Percentiles rank a stretch among this genome's conserved stretches.
Evolutionary conservation across 2,329 filamentous ascomycete species (phyloP).

Genomic region (Talaromyces atroroseus): DNA sequence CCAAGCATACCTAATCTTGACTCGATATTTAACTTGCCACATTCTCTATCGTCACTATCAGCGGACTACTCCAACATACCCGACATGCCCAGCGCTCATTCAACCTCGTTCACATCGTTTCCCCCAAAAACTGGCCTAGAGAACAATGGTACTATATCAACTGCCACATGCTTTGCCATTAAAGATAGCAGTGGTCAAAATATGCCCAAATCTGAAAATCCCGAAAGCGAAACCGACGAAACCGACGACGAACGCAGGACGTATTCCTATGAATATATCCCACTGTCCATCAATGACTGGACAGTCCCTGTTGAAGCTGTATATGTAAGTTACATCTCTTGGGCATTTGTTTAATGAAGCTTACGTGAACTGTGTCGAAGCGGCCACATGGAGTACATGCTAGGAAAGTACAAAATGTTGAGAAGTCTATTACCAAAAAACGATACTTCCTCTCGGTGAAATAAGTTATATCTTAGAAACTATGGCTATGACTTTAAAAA

Average conservation of each 20-base stretch:
- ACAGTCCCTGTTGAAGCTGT: slow-evolving; percentile 13
- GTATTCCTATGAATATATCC: slow-evolving; percentile 13
- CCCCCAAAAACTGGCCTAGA: neutral
- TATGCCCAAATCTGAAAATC: neutral
- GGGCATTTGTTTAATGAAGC: neutral
- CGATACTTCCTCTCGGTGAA: slow-evolving; percentile 10
- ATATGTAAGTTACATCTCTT: slow-evolving; percentile 5
- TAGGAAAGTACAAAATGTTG: slow-evolving; percentile 2
- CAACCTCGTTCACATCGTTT: neutral
- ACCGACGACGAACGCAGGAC: slow-evolving; percentile 10
- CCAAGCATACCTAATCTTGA: slow-evolving; percentile 10
- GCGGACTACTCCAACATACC: neutral
- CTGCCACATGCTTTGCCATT: neutral
- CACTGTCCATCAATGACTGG: slow-evolving; percentile 13
- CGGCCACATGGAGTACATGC: slow-evolving; percentile 14
- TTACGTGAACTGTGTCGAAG: neutral
- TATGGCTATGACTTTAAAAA: neutral
- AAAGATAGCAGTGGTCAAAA: neutral
- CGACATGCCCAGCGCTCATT: neutral
- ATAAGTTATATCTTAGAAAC: neutral
- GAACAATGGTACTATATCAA: neutral
- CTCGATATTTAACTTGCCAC: slow-evolving; percentile 11
- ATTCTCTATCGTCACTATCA: slow-evolving; percentile 3
- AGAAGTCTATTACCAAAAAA: slow-evolving; percentile 11
- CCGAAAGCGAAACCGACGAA: neutral